These are phyloP conservation scores for Letharia lupina DNA, from an alignment of 495 filamentous ascomycete genomes.

Conservation along the genomic window DNA sequence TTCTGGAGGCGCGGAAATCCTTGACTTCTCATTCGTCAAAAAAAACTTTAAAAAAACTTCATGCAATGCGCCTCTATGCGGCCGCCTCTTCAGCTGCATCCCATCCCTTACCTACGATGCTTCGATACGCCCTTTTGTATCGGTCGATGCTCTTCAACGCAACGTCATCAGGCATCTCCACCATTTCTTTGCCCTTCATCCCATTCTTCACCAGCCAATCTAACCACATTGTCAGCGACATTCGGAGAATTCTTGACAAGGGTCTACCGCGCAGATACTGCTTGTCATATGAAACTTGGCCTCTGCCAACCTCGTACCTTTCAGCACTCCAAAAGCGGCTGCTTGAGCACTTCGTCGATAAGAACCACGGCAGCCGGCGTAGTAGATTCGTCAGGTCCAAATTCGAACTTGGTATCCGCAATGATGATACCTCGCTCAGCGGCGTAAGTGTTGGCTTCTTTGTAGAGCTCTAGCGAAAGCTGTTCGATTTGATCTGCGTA, in stretches of 20 bases:
- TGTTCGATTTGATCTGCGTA: slow-evolving; percentile 69
- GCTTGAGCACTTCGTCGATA: slow-evolving; percentile 86
- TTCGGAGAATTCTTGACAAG: not conserved
- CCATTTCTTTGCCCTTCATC: slow-evolving; percentile 60
- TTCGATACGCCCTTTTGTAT: slow-evolving; percentile 64
- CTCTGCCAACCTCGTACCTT: slow-evolving; percentile 59
- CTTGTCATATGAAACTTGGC: slow-evolving; percentile 85
- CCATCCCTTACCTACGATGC: slow-evolving; percentile 32
- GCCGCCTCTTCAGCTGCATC: slow-evolving; percentile 6
- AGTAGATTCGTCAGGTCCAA: slow-evolving; percentile 63
- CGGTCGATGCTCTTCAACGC: slow-evolving; percentile 52
- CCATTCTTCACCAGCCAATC: slow-evolving; percentile 74
- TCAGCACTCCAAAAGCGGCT: slow-evolving; percentile 83
- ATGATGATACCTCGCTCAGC: slow-evolving; percentile 77
- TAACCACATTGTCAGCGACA: slow-evolving; percentile 11
- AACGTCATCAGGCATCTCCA: slow-evolving; percentile 59
- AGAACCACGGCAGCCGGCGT: slow-evolving; percentile 59
- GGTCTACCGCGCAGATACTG: slow-evolving; percentile 56
- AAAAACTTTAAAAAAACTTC: too few species aligned
- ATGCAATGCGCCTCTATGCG: slow-evolving; percentile 7
- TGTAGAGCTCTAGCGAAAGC: slow-evolving; percentile 65
- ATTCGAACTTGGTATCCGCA: slow-evolving; percentile 82
- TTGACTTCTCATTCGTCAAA: slow-evolving; percentile 5
- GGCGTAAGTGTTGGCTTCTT: slow-evolving; percentile 65
- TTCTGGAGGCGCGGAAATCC: slow-evolving; percentile 13